A percentile compares a stretch with the other conserved stretches of the same genome.
Conservation (phyloP, 192 early-diverging fungal genomes). For the Coemansia sp. region DNA sequence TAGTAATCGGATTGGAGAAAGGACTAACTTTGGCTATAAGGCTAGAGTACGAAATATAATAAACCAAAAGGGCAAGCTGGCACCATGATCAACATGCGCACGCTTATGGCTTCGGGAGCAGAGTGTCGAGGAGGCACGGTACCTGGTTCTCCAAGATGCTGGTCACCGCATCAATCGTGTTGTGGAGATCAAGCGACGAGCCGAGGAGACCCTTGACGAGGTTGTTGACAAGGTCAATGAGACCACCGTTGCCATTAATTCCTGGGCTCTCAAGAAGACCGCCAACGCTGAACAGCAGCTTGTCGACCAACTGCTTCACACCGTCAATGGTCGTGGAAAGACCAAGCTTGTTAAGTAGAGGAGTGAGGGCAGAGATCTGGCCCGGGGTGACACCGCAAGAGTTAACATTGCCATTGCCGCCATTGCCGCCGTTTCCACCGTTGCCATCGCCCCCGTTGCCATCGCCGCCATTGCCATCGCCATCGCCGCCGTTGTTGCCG, state of each 20-base stretch:
- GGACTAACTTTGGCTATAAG: background rate
- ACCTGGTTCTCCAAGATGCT: slow-evolving; percentile 45
- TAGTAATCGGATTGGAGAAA: slow-evolving; percentile 2
- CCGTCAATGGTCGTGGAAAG: slow-evolving; percentile 33
- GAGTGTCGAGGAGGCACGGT: slow-evolving; percentile 47
- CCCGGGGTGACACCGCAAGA: slow-evolving; percentile 37
- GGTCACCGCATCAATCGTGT: slow-evolving; percentile 35
- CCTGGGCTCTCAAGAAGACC: slow-evolving; percentile 37
- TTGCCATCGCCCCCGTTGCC: slow-evolving; percentile 7
- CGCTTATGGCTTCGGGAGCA: slow-evolving; percentile 39
- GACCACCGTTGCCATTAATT: slow-evolving; percentile 27
- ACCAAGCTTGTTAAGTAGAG: slow-evolving; percentile 41
- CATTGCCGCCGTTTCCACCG: slow-evolving; percentile 3
- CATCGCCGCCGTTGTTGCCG: slow-evolving; percentile 28
- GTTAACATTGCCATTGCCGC: slow-evolving; percentile 22
- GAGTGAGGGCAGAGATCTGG: slow-evolving; percentile 50
- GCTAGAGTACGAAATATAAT: slow-evolving; percentile 6
- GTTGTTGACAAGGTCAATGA: slow-evolving; percentile 47
- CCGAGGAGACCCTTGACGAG: slow-evolving; percentile 44
- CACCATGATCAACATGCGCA: background rate
- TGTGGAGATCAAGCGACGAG: slow-evolving; percentile 34
- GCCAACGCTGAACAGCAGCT: slow-evolving; percentile 28
- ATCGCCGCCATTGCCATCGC: slow-evolving; percentile 14
- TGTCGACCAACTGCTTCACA: slow-evolving; percentile 49
- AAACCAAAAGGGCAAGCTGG: background rate